phyloP scores from a whole-genome alignment of 768 basidiomycete species.

The Rhodotorula sphaerocarpa region DNA sequence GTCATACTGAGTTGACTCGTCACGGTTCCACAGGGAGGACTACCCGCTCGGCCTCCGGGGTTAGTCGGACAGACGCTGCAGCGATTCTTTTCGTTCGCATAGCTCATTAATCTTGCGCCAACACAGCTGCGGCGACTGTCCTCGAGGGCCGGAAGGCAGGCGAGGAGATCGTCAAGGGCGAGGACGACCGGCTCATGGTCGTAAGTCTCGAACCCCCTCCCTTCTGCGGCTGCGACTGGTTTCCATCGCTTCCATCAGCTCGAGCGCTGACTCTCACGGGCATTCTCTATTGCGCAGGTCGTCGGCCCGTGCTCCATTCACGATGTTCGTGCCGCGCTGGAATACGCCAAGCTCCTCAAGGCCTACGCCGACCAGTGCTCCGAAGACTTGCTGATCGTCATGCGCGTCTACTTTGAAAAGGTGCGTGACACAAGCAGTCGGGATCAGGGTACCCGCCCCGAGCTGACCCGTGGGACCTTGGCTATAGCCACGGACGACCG shows the following conservation, averaged over 20 bases:
- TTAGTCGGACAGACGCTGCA: background rate
- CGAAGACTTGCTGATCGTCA: slow-evolving; percentile 84
- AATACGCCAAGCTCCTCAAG: slow-evolving; percentile 72
- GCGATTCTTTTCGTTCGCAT: background rate
- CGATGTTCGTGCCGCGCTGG: slow-evolving; percentile 37
- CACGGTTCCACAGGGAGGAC: slow-evolving; percentile 53
- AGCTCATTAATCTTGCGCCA: background rate
- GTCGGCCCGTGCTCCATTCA: slow-evolving; percentile 85
- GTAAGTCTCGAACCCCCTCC: slow-evolving; percentile 93
- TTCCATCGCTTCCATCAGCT: background rate
- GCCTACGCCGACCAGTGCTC: slow-evolving; percentile 70
- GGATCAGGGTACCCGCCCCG: no score
- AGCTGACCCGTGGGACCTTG: no score
- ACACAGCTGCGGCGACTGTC: slow-evolving; percentile 74
- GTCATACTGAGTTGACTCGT: no score
- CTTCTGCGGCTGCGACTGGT: slow-evolving; percentile 2
- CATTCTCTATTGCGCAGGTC: slow-evolving; percentile 37
- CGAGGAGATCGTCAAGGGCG: slow-evolving; percentile 70
- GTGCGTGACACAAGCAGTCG: slow-evolving; percentile 7
- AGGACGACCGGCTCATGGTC: slow-evolving; percentile 86
- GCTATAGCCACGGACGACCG: slow-evolving; percentile 61
- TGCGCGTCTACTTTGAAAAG: slow-evolving; percentile 96
- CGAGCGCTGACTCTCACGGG: background rate
- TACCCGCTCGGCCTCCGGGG: slow-evolving; percentile 45
- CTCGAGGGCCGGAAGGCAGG: slow-evolving; percentile 70